Base-by-base conservation (phyloP, 768 basidiomycete species). In the Pleurotus giganteus region DNA sequence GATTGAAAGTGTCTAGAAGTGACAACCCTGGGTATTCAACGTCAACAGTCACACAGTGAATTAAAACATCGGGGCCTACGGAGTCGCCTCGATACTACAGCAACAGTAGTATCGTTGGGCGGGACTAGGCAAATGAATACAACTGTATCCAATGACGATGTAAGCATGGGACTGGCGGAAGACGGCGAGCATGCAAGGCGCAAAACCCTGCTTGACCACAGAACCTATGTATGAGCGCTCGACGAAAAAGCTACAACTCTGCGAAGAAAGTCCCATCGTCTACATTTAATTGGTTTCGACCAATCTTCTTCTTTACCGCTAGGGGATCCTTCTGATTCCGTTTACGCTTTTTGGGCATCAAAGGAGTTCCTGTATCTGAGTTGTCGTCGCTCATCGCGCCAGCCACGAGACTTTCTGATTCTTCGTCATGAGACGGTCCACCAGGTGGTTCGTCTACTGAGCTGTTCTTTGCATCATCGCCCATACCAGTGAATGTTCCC, bases 241-340 rank as follows among this genome's bases (percentile, higher is more conserved):
- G n/a, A 4, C 8, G 24, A 23, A 15, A 44, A 47, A 60, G 67
- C 63, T 71, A 89, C 57, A 91, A 69, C 42, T 77, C 86, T 42
- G 81, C 78, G 62, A 91, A 91, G 69, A 91, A 91, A 17, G 80
- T 74, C 8, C 74, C 74, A 15, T 51, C 39, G 27, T 85, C 81
- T 3, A 77, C 77, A 28, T 79, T 81, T 21, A 83, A 73, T 47
- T 79, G 73, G 58, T 87, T 85, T 59, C 73, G 77, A 21, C 83
- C 83, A 66, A 82, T 86, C 66, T 80, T 81, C 69, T 74, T 80
- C 64, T 74, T 79, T 23, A 71, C 67, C 29, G 67, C 67, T 51
- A 84, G 62, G 4, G 76, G 70, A 52, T 83, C 79, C 59, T 75
- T 79, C 28, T 77, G 79, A 62, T 82, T 84, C 56, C 76, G 75